A percentile compares a stretch with the other conserved stretches of the same genome.
Conservation (phyloP, 352 stramenopile genomes). For the Globisporangium yorkense region DNA sequence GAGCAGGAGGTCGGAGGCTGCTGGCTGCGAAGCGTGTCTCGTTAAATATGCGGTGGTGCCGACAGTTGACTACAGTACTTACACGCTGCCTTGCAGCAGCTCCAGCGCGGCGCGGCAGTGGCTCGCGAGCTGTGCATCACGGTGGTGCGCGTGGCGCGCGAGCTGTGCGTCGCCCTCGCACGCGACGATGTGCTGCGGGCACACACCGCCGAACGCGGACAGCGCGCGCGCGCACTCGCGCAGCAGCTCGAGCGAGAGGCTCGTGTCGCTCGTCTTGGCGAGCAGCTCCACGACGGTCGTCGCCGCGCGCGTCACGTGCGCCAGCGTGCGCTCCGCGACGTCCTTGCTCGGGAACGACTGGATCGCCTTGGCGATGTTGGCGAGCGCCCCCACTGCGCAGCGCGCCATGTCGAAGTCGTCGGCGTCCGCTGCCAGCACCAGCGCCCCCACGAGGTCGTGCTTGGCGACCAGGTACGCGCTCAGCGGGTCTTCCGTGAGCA, state of each 20-base stretch:
- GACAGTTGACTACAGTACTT: conserved; percentile 9
- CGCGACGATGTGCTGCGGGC: conserved; percentile 22
- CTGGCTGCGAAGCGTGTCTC: background rate
- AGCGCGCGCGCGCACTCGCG: conserved; percentile 67
- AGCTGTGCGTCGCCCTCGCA: conserved; percentile 28
- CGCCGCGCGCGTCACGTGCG: conserved; percentile 45
- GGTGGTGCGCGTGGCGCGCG: conserved; percentile 47
- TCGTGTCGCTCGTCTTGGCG: conserved; percentile 34
- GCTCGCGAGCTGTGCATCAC: conserved; percentile 51
- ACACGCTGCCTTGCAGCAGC: conserved; percentile 22
- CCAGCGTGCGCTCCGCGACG: conserved; percentile 22
- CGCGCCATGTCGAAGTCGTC: conserved; percentile 64
- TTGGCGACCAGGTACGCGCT: conserved; percentile 57
- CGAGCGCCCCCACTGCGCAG: conserved; percentile 55
- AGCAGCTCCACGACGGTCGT: conserved; percentile 39
- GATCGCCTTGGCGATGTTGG: conserved; percentile 60
- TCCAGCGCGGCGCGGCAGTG: conserved; percentile 43
- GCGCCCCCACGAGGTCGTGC: conserved; percentile 40
- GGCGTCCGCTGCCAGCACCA: conserved; percentile 38
- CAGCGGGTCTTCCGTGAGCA: conserved; percentile 59
- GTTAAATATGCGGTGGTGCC: conserved; percentile 2
- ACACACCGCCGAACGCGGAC: conserved; percentile 43
- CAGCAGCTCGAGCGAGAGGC: conserved; percentile 66
- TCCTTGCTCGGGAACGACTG: conserved; percentile 37
- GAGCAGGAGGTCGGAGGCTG: background rate